Evolutionary conservation across 1,139 yeast genomes (phyloP).

Genomic region (Candida sp.): DNA sequence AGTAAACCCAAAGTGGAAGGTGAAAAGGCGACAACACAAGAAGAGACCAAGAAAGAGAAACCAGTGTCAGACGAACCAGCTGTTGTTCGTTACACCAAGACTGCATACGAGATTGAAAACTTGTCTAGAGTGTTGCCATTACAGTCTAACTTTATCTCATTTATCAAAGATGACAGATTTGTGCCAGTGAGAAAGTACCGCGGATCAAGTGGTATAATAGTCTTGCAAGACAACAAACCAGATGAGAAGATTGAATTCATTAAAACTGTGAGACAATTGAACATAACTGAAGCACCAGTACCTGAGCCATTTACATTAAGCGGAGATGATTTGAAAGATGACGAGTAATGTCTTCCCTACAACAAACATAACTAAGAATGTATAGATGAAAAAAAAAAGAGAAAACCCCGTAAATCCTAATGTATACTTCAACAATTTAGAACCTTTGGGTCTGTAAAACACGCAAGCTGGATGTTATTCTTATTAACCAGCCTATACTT

Average conservation of each 20-base stretch:
- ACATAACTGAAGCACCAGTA: conserved; percentile 84
- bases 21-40: conserved; percentile 25
- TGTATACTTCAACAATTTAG: conserved; percentile 17
- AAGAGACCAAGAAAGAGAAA: conserved; percentile 22
- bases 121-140: conserved; percentile 92
- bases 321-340: conserved; percentile 53
- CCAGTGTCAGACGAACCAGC: conserved; percentile 34
- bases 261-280: conserved; percentile 86
- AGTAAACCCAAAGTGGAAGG: conserved; percentile 31
- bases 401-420: background rate
- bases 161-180: conserved; percentile 76
- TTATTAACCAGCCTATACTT: conserved; percentile 16
- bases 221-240: conserved; percentile 74
- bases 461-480: conserved; percentile 24
- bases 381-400: background rate
- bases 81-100: conserved; percentile 50
- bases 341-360: background rate
- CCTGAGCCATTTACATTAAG: conserved; percentile 83
- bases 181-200: conserved; percentile 82
- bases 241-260: conserved; percentile 68
- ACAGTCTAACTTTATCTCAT: conserved; percentile 84
- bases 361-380: background rate
- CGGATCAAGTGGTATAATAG: conserved; percentile 82
- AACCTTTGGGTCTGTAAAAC: conserved; percentile 27
- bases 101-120: conserved; percentile 73